Evolutionary conservation across 352 stramenopile genomes (phyloP).

Genomic region (Pythium sp.): DNA sequence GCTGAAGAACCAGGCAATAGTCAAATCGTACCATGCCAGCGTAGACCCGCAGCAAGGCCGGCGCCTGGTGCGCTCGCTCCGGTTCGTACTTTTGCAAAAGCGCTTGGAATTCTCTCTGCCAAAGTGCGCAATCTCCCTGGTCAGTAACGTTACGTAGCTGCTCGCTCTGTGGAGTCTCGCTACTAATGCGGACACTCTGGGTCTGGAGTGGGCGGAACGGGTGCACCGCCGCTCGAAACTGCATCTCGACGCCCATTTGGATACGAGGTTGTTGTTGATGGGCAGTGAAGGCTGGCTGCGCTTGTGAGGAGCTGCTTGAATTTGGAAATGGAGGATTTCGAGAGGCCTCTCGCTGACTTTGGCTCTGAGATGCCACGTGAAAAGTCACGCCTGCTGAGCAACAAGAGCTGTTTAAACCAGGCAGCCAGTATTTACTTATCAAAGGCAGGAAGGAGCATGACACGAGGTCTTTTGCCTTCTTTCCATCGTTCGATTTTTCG

Average conservation of each 20-base stretch:
- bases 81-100: slow-evolving; percentile 53
- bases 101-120: slow-evolving; percentile 30
- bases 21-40: slow-evolving; percentile 31
- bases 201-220: background rate
- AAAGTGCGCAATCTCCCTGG: slow-evolving; percentile 11
- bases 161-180: background rate
- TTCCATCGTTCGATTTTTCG: background rate
- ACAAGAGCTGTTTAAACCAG: background rate
- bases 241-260: background rate
- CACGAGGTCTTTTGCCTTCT: background rate
- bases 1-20: background rate
- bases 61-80: slow-evolving; percentile 27
- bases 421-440: background rate
- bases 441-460: background rate
- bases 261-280: background rate
- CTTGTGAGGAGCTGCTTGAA: background rate
- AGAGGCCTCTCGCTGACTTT: background rate
- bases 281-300: background rate
- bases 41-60: slow-evolving; percentile 46
- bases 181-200: slow-evolving; percentile 5
- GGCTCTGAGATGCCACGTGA: too few species aligned
- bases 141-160: background rate
- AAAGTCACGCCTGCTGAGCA: background rate
- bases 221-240: slow-evolving; percentile 1
- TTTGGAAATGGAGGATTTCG: background rate